These are phyloP conservation scores for Chrysanthemum seticuspe DNA, from an alignment of 129 eudicot species.

Conservation along the genomic window DNA sequence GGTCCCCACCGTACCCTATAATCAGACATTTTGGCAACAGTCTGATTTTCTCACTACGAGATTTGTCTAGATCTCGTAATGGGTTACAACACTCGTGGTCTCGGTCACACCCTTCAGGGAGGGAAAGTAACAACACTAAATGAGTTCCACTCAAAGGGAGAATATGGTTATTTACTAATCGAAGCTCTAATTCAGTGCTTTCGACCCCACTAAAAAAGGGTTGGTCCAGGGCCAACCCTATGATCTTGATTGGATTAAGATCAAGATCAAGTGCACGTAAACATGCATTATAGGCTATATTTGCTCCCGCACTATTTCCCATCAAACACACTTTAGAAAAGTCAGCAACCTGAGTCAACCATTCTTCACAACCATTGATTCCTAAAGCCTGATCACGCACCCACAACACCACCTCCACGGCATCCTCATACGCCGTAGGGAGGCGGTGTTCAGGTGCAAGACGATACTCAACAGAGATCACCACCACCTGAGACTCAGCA, in stretches of 20 bases:
- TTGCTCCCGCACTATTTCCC: slow-evolving; percentile 76
- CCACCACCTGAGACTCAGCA: slow-evolving; percentile 41
- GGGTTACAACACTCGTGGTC: slow-evolving; percentile 65
- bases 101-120: slow-evolving; percentile 49
- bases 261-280: slow-evolving; percentile 47
- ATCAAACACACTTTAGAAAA: slow-evolving; percentile 45
- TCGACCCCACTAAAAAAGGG: slow-evolving; percentile 56
- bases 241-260: slow-evolving; percentile 47
- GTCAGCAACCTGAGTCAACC: slow-evolving; percentile 62
- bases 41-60: slow-evolving; percentile 36
- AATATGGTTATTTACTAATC: slow-evolving; percentile 36
- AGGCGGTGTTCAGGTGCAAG: slow-evolving; percentile 59
- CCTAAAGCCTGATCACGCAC: slow-evolving; percentile 49
- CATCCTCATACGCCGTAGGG: too few relatives aligned
- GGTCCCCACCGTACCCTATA: slow-evolving; percentile 33
- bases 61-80: neutral
- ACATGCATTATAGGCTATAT: slow-evolving; percentile 48
- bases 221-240: slow-evolving; percentile 54
- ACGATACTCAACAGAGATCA: slow-evolving; percentile 80
- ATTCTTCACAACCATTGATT: slow-evolving; percentile 41
- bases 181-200: slow-evolving; percentile 52
- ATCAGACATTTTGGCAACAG: slow-evolving; percentile 55
- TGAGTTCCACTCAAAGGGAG: slow-evolving; percentile 46
- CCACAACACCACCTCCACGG: slow-evolving; percentile 31
- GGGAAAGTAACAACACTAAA: slow-evolving; percentile 57